These are phyloP conservation scores for Petrea volubilis DNA, from an alignment of 257 asterid species.

Conservation along the genomic window DNA sequence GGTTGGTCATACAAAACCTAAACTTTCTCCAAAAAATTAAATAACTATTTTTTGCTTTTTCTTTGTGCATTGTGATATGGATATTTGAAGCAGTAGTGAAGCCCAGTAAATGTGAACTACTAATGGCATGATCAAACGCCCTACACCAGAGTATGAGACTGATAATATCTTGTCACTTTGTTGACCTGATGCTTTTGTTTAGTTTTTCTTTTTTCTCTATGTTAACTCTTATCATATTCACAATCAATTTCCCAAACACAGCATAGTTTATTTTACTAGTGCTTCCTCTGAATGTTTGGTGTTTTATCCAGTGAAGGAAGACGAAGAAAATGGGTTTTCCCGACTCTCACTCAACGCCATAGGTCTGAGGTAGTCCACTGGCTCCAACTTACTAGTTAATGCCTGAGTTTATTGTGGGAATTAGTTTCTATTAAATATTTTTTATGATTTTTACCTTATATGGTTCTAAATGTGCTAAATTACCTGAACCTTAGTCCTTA, in stretches of 20 bases:
- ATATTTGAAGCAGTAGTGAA: no score
- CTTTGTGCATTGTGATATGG: no score
- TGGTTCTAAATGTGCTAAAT: conserved; percentile 7
- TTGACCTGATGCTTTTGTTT: background rate
- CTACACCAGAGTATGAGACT: background rate
- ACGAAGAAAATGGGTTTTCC: conserved; percentile 92
- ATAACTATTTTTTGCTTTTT: background rate
- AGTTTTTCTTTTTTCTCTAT: background rate
- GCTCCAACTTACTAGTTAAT: conserved; percentile 4
- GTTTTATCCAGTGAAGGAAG: conserved; percentile 84
- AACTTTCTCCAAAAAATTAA: conserved; percentile 5
- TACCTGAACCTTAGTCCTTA: background rate
- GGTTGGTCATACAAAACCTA: conserved; percentile 50
- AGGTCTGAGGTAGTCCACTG: conserved; percentile 49
- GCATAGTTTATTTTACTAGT: background rate
- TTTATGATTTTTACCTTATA: background rate
- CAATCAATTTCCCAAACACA: background rate
- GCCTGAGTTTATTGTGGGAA: background rate
- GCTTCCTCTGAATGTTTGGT: conserved; percentile 14
- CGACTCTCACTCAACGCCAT: conserved; percentile 55
- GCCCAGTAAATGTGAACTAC: no score
- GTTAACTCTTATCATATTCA: background rate
- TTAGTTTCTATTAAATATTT: background rate
- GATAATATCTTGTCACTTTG: background rate
- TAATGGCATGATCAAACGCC: background rate